These are phyloP conservation scores for Oryza meyeriana DNA, from an alignment of 176 grass and related monocot species.

Conservation along the genomic window DNA sequence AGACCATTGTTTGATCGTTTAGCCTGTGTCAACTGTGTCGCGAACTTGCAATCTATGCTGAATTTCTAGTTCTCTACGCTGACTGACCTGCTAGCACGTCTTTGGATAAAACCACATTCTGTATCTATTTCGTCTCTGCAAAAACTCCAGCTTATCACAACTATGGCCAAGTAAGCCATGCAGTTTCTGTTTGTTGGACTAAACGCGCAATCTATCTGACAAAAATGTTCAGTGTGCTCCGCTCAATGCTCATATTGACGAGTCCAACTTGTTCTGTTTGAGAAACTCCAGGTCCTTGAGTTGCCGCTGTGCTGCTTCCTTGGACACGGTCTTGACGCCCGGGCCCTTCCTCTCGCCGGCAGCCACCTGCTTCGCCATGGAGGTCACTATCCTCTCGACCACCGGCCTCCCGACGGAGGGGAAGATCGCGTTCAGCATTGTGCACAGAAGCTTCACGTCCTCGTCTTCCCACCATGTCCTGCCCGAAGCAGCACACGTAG, in stretches of 20 bases:
- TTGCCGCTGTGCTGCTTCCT: slow-evolving; percentile 66
- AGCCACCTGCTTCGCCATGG: slow-evolving; percentile 55
- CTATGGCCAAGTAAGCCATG: neutral
- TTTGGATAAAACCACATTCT: neutral
- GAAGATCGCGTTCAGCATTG: slow-evolving; percentile 67
- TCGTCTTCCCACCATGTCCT: slow-evolving; percentile 78
- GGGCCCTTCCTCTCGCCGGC: slow-evolving; percentile 57
- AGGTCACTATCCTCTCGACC: slow-evolving; percentile 63
- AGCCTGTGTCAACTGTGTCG: neutral
- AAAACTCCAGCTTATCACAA: neutral
- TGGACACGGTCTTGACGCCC: slow-evolving; percentile 54
- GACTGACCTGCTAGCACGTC: slow-evolving; percentile 1
- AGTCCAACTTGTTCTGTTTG: slow-evolving; percentile 57
- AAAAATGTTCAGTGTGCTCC: neutral
- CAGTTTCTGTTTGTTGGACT: neutral
- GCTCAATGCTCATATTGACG: neutral
- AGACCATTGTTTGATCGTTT: neutral
- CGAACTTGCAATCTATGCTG: neutral
- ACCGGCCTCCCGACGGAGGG: slow-evolving; percentile 61
- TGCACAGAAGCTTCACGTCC: slow-evolving; percentile 59
- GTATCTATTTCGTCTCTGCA: neutral
- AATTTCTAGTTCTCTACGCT: neutral
- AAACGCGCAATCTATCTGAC: neutral
- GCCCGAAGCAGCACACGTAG: slow-evolving; percentile 87
- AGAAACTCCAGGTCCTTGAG: slow-evolving; percentile 88